Conservation (phyloP, 352 stramenopile genomes). For the Phytophthora pluvialis region DNA sequence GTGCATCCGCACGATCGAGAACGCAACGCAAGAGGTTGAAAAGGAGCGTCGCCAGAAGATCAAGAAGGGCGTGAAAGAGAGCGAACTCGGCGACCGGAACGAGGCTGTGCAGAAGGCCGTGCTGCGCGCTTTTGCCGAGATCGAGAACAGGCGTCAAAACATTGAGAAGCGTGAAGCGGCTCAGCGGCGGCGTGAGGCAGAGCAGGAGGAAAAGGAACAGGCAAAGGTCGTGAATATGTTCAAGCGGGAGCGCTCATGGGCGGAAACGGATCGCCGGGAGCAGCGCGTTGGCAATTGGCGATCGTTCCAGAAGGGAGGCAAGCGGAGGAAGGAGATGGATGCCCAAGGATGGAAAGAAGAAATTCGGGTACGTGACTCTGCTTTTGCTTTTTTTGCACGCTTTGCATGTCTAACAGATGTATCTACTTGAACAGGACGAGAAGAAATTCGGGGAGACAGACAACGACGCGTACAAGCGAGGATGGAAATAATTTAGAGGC, state of each 20-base stretch:
- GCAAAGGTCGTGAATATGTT: slow-evolving; percentile 69
- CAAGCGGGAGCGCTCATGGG: slow-evolving; percentile 81
- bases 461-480: slow-evolving; percentile 80
- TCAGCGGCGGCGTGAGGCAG: slow-evolving; percentile 72
- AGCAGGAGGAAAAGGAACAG: slow-evolving; percentile 80
- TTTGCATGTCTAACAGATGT: slow-evolving; percentile 7
- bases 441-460: slow-evolving; percentile 71
- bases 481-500: slow-evolving; percentile 75
- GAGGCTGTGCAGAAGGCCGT: slow-evolving; percentile 80
- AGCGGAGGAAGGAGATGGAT: slow-evolving; percentile 69
- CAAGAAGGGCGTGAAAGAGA: slow-evolving; percentile 85
- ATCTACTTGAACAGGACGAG: slow-evolving; percentile 41
- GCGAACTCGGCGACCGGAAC: slow-evolving; percentile 63
- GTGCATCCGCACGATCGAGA: slow-evolving; percentile 82
- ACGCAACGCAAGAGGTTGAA: slow-evolving; percentile 64
- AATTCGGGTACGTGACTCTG: slow-evolving; percentile 44
- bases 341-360: slow-evolving; percentile 71
- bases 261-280: slow-evolving; percentile 77
- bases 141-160: slow-evolving; percentile 79
- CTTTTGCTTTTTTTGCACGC: background rate
- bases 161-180: slow-evolving; percentile 74
- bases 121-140: slow-evolving; percentile 84
- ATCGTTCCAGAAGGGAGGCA: slow-evolving; percentile 78
- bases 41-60: slow-evolving; percentile 79
- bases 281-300: slow-evolving; percentile 84